Conservation (phyloP, 2,329 filamentous ascomycete genomes). For the Ophiocordyceps sinensis region DNA sequence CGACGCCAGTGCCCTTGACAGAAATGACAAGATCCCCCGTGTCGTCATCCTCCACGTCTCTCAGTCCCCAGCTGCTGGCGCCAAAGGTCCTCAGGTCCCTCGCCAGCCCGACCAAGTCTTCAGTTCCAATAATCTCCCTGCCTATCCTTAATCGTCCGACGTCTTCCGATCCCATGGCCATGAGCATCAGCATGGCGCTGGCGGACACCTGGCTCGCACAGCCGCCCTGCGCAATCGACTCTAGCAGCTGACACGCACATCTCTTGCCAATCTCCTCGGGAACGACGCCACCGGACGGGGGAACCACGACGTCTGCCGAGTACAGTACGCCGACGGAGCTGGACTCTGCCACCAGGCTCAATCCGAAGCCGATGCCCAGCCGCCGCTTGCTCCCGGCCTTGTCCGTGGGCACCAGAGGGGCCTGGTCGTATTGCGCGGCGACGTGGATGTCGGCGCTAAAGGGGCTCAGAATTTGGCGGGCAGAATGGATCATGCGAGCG, state of each 20-base stretch:
- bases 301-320: conserved; percentile 67
- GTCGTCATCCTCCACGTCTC: conserved; percentile 50
- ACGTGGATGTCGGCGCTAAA: conserved; percentile 84
- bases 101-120: conserved; percentile 66
- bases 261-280: conserved; percentile 83
- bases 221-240: conserved; percentile 68
- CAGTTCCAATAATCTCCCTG: conserved; percentile 65
- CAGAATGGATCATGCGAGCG: conserved; percentile 83
- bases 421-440: conserved; percentile 62
- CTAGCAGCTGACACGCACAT: conserved; percentile 80
- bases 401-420: conserved; percentile 38
- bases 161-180: conserved; percentile 97
- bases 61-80: conserved; percentile 77
- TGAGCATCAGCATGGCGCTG: conserved; percentile 65
- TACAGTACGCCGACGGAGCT: conserved; percentile 68
- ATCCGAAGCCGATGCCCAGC: conserved; percentile 79
- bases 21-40: conserved; percentile 69
- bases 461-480: conserved; percentile 73
- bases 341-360: conserved; percentile 87
- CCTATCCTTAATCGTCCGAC: conserved; percentile 77
- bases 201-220: conserved; percentile 62
- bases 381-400: conserved; percentile 42
- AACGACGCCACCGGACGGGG: conserved; percentile 64
- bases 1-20: conserved; percentile 84
- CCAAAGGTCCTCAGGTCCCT: conserved; percentile 83